Evolutionary conservation across 2,329 filamentous ascomycete genomes (phyloP).

Genomic region (Fusarium sterilihyphosum): DNA sequence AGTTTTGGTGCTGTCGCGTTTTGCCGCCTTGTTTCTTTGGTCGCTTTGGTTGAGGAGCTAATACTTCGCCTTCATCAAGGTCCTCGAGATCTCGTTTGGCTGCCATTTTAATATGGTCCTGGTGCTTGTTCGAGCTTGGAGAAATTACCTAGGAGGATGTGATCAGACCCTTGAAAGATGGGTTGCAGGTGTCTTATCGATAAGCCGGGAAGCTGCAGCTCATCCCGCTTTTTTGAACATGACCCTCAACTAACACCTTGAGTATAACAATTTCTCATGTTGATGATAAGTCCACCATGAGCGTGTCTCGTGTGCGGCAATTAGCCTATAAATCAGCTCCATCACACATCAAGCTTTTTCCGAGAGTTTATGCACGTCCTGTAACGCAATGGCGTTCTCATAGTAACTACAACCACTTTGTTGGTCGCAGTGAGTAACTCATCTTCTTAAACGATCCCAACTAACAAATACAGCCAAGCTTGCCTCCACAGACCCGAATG

Average conservation of each 20-base stretch:
- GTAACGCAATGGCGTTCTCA: conserved; percentile 41
- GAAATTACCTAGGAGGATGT: conserved; percentile 1
- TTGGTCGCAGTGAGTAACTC: conserved; percentile 43
- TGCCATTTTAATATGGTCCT: conserved; percentile 43
- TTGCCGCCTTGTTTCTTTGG: conserved; percentile 46
- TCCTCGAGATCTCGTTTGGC: conserved; percentile 49
- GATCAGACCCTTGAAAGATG: conserved; percentile 14
- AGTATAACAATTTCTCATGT: conserved; percentile 35
- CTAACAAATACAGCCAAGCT: conserved; percentile 28
- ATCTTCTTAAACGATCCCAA: not conserved
- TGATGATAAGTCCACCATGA: conserved; percentile 44
- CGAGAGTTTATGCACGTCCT: conserved; percentile 1
- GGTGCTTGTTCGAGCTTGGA: conserved; percentile 7
- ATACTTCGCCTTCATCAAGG: conserved; percentile 43
- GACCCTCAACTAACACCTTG: not conserved
- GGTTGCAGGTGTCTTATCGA: conserved; percentile 34
- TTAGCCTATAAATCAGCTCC: conserved; percentile 10
- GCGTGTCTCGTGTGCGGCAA: conserved; percentile 44
- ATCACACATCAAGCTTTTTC: not conserved
- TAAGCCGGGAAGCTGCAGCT: conserved; percentile 21
- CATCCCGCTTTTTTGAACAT: conserved; percentile 25
- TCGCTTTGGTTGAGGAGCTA: conserved; percentile 42
- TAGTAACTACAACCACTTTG: conserved; percentile 52
- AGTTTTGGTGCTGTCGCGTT: conserved; percentile 54
- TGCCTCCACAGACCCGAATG: not conserved